These are phyloP conservation scores for Lentinula novae-zelandiae DNA, from an alignment of 1,284 basidiomycete genomes.

Conservation along the genomic window DNA sequence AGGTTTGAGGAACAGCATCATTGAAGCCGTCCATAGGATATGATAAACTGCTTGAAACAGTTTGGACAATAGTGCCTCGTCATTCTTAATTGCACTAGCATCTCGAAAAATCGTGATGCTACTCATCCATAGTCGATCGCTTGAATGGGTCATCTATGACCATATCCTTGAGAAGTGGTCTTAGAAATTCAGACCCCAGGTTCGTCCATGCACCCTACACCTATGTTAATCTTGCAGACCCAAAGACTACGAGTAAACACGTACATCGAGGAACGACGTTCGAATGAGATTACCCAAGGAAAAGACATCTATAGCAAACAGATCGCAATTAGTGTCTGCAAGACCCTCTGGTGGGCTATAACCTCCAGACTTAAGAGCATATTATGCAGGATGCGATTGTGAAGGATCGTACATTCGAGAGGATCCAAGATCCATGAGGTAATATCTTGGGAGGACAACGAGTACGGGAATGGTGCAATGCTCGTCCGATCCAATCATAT, in stretches of 20 bases:
- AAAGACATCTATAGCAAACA: slow-evolving; percentile 12
- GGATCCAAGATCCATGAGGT: slow-evolving; percentile 28
- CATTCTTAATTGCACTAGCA: no score
- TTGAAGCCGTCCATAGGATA: not conserved
- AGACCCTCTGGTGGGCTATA: slow-evolving; percentile 10
- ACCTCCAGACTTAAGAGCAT: slow-evolving; percentile 7
- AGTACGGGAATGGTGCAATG: slow-evolving; percentile 24
- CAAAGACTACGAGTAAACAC: not conserved
- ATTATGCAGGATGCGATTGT: not conserved
- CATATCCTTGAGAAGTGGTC: slow-evolving; percentile 20
- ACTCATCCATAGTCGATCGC: slow-evolving; percentile 26
- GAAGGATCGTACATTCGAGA: slow-evolving; percentile 21
- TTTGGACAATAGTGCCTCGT: not conserved
- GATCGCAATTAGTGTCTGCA: slow-evolving; percentile 5
- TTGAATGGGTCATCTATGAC: slow-evolving; percentile 22
- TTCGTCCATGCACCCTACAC: not conserved
- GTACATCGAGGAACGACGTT: slow-evolving; percentile 4
- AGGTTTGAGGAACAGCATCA: not conserved
- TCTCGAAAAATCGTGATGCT: slow-evolving; percentile 19
- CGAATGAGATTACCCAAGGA: slow-evolving; percentile 8
- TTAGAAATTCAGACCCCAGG: not conserved
- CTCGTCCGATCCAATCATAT: slow-evolving; percentile 17
- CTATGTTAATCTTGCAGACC: not conserved
- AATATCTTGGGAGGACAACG: slow-evolving; percentile 24
- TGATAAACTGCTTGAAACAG: not conserved